These are phyloP conservation scores for Nothopassalora personata DNA, from an alignment of 2,329 filamentous ascomycete genomes.

Conservation along the genomic window DNA sequence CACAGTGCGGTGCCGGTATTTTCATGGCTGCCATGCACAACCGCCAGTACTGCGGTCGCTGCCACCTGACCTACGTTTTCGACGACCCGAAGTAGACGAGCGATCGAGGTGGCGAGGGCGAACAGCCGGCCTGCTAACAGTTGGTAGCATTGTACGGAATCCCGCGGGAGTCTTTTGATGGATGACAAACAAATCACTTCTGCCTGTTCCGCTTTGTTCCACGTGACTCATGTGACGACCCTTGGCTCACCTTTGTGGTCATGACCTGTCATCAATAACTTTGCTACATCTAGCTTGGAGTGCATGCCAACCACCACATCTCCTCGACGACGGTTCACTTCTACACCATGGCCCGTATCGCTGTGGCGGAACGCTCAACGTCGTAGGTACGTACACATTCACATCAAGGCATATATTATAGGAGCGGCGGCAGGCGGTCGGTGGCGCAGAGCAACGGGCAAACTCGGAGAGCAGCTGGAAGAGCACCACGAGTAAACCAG, in stretches of 20 bases:
- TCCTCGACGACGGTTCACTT: background rate
- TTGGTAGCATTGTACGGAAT: constrained; percentile 6
- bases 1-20: constrained; percentile 95
- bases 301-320: background rate
- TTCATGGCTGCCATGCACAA: constrained; percentile 99
- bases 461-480: too few relatives aligned
- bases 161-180: background rate
- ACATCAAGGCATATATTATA: background rate
- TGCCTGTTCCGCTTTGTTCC: background rate
- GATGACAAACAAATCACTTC: background rate
- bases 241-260: background rate
- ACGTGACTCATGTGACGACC: background rate
- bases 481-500: background rate
- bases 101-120: constrained; percentile 1
- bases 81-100: constrained; percentile 47
- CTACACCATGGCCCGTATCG: background rate
- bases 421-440: background rate
- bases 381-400: background rate
- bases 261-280: background rate
- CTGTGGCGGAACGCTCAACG: background rate
- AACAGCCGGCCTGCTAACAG: background rate
- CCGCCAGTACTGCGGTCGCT: constrained; percentile 88
- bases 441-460: background rate
- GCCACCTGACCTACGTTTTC: constrained; percentile 67
- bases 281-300: too few relatives aligned